Base-by-base conservation (phyloP, 2,329 filamentous ascomycete genomes). In the Metarhizium guizhouense region DNA sequence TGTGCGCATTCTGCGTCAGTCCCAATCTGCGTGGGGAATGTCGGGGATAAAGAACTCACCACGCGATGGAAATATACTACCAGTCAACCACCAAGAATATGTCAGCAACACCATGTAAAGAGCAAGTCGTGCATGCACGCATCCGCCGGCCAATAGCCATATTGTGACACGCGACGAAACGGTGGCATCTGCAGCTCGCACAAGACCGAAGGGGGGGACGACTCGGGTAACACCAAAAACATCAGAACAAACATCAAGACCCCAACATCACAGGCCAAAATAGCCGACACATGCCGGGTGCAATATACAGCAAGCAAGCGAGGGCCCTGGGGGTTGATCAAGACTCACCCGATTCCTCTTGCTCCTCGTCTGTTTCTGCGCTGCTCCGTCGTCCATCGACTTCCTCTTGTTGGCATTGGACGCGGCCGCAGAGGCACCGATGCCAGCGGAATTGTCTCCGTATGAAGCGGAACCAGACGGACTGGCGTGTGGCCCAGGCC, bases 31-130 rank as follows among this genome's bases (percentile, higher is more conserved):
- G 45, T 32, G 11, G 16, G n/a, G 25, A 25, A 25, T 25, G 47
- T 45, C 4, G 14, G 14, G 38, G 38, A 40, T 40, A 5, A 16
- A 40, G 38, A 20, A 63, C 78, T 70, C 70, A 82, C 80, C 81
- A 84, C 47, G 81, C 81, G 60, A 84, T 82, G 13, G 81, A 83
- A 56, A 83, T 84, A 61, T 84, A 84, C 76, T 81, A 54, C 20
- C 40, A 42, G 48, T 48, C 50, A 48, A 57, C 49, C 40, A 52
- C 29, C 52, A 54, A 47, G 38, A 56, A 50, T 20, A 34, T 45
- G 25, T 40, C 20, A 43, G 52, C 43, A 32, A 52, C 14, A 18
- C 14, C 13, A 29, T 25, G 36, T 34, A 34, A 32, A 4, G 32
- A 47, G 42, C 32, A 34, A 34, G 10, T 34, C 32, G 32, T 7